Conservation (phyloP, 228 moss, liverwort and hornwort genomes). For the Sphagnum fallax region DNA sequence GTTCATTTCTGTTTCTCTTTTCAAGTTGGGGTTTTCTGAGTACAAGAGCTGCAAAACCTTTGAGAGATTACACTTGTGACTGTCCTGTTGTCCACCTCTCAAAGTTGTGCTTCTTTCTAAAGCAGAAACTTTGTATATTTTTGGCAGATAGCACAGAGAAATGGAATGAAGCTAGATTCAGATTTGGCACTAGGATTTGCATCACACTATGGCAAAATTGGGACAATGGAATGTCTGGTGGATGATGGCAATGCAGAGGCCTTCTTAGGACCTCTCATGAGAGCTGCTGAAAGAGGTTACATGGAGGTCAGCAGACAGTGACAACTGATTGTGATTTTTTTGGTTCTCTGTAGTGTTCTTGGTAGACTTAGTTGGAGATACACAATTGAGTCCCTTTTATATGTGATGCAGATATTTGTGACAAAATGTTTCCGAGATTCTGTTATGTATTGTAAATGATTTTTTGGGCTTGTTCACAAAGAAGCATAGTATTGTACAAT, state of each 20-base stretch:
- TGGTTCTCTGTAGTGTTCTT: too few species aligned
- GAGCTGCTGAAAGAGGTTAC: slow-evolving; percentile 9
- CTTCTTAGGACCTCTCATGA: slow-evolving; percentile 9
- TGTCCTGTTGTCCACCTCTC: too few species aligned
- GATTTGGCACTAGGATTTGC: slow-evolving; percentile 12
- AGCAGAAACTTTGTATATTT: too few species aligned
- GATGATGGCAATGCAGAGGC: slow-evolving; percentile 8
- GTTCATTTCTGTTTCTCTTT: background rate
- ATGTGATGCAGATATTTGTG: too few species aligned
- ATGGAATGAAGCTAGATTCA: slow-evolving; percentile 5
- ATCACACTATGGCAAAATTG: slow-evolving; percentile 8
- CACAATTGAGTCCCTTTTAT: too few species aligned
- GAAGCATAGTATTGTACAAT: too few species aligned
- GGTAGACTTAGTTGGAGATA: too few species aligned
- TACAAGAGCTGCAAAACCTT: background rate
- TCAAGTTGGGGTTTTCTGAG: background rate
- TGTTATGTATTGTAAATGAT: too few species aligned
- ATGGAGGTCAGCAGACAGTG: slow-evolving; percentile 2
- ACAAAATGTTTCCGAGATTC: too few species aligned
- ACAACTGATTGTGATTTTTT: too few species aligned
- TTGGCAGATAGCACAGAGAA: slow-evolving; percentile 7
- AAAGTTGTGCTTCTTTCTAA: too few species aligned
- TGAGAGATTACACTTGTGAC: background rate
- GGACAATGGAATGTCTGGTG: slow-evolving; percentile 11
- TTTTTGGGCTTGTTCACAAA: too few species aligned